Evolutionary conservation across 371 early-diverging fungal genomes (phyloP).

Genomic region (Circinella minor): DNA sequence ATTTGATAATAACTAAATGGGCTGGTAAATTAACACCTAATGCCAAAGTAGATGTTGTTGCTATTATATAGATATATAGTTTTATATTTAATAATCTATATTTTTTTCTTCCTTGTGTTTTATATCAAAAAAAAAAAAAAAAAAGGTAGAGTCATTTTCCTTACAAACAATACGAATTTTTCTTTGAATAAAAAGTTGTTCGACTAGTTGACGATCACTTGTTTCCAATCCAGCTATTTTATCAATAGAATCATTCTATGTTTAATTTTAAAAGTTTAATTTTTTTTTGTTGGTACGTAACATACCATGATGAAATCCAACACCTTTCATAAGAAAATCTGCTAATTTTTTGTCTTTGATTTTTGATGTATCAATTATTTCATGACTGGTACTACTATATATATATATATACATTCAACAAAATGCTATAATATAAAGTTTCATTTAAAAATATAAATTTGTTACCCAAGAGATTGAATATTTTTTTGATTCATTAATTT

Average conservation of each 20-base stretch:
- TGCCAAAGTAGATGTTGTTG: constrained; percentile 89
- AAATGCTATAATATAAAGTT: too few species aligned
- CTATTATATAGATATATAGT: constrained; percentile 28
- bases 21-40: constrained; percentile 96
- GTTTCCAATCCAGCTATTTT: constrained; percentile 64
- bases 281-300: neutral
- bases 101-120: neutral
- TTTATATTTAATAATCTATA: neutral
- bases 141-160: neutral
- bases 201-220: constrained; percentile 69
- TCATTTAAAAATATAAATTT: neutral
- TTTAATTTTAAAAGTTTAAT: neutral
- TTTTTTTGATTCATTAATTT: constrained; percentile 32
- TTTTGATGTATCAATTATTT: neutral
- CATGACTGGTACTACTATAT: neutral
- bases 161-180: constrained; percentile 71
- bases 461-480: constrained; percentile 28
- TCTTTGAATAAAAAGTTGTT: constrained; percentile 64
- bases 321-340: constrained; percentile 56
- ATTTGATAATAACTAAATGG: constrained; percentile 86
- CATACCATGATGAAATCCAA: constrained; percentile 78
- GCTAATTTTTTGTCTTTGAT: constrained; percentile 39
- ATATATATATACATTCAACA: too few species aligned
- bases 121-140: too few species aligned
- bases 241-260: neutral